Conservation (phyloP, 129 eudicot genomes). For the Flaveria trinervia region DNA sequence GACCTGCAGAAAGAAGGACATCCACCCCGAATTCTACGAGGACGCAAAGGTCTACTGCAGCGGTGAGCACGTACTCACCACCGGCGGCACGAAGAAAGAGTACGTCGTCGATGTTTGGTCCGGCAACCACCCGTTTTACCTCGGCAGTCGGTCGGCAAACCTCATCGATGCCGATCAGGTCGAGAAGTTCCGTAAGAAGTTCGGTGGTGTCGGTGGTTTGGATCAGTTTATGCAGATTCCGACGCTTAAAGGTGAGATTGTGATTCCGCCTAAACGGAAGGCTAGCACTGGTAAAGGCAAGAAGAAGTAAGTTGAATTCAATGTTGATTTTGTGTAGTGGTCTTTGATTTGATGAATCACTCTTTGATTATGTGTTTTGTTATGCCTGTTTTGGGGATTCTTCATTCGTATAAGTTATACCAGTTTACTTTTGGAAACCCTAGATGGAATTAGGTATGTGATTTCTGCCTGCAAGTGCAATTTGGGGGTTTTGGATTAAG, state of each 20-base stretch:
- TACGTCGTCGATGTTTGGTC: constrained; percentile 86
- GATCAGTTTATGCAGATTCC: constrained; percentile 67
- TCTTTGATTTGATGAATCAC: constrained; percentile 7
- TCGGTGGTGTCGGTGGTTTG: constrained; percentile 41
- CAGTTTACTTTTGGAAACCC: too few species aligned
- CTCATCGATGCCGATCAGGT: constrained; percentile 68
- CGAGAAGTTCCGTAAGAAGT: constrained; percentile 75
- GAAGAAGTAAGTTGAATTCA: constrained; percentile 42
- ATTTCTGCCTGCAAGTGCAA: too few species aligned
- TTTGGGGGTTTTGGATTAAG: too few species aligned
- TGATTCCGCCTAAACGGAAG: constrained; percentile 63
- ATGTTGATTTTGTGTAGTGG: not conserved
- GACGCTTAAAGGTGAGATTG: constrained; percentile 72
- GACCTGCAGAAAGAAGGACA: constrained; percentile 73
- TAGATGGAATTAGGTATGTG: too few species aligned
- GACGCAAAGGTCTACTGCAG: constrained; percentile 81
- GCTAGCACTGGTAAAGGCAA: constrained; percentile 43
- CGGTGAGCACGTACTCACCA: constrained; percentile 72
- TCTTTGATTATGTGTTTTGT: not conserved
- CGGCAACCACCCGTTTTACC: constrained; percentile 79
- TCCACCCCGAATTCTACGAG: constrained; percentile 70
- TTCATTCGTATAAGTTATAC: too few species aligned
- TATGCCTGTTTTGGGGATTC: not conserved
- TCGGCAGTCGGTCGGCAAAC: constrained; percentile 54
- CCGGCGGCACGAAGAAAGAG: constrained; percentile 80